Evolutionary conservation across 768 basidiomycete species (phyloP), one percentile per base, ranked within the genome.

Genomic region (Mycena capillaripes): DNA sequence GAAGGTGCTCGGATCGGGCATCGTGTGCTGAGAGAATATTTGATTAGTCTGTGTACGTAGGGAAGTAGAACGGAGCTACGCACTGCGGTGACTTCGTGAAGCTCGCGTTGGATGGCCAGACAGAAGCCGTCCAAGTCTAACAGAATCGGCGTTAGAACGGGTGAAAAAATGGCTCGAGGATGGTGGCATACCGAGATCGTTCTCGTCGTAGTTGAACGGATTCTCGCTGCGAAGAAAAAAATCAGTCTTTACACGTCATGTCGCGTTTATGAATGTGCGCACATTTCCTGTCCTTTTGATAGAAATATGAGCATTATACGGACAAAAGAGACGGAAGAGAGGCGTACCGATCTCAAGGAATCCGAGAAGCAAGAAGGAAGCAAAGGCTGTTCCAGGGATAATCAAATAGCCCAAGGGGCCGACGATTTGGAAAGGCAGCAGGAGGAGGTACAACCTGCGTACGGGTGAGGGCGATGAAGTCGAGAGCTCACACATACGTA

Each of bases 21-120:
- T 82, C 14, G 89, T 87, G 82, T 92, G 91, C 89, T 86, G 62
- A 17, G 68, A 80, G 66, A n/a, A 63, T 71, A 50, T 12, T 21
- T 32, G 34, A 23, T 53, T 21, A 55, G 58, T 9, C 9, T 60
- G 75, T 76, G 32, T 40, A 17, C 42, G 57, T 30, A 56, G 50
- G 55, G 32, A 4, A 17, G 46, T 27, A 56, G 19, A 17, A 42
- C 38, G 58, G 57, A 52, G 34, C 17, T 27, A 83, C 90, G 62
- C 79, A 93, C 91, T 72, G 89, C 88, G 14, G 92, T 93, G 78
- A 95, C 90, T 78, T 93, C 90, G 71, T 92, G 89, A 10, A 95
- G 82, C 76, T 94, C 93, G 38, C 89, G 84, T 74, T 91, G 89
- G 74, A 95, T 88, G 30, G 87, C 81, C 25, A 90, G 81, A 78